Base-by-base conservation (phyloP, 495 filamentous ascomycete genomes). In the Bacidia rubella region DNA sequence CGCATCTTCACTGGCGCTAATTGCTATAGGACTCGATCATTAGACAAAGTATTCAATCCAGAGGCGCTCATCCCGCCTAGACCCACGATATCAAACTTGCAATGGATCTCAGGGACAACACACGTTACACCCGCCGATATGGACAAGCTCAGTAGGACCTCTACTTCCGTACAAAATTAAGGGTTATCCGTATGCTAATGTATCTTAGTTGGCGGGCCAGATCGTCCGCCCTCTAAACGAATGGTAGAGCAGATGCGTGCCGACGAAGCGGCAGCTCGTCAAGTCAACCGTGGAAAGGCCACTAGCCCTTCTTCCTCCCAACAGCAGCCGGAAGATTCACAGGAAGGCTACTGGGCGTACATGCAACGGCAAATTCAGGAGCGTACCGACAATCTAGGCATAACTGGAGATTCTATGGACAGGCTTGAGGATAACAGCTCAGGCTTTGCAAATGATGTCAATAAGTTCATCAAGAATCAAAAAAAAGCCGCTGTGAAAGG, bases 71-170 rank as follows among this genome's bases (percentile, higher is more conserved):
- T 83, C 15, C 92, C 90, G 2, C 74, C 85, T 12, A 77, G 92
- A 26, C 93, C 92, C n/a, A 95, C 90, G 1, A 98, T 98, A 44
- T 90, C 86, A 9, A 95, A 92, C 57, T 62, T 98, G 20, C 87
- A 95, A 65, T 98, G 92, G 92, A 87, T 98, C 38, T 81, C 89
- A 0, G 93, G 92, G 1, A 96, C 93, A 11, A 90, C 95, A 65
- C 86, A 94, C 55, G 73, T 98, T 29, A 85, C 85, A 17, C 82
- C 87, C 12, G 71, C 82, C n/a, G 93, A 98, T 63, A 79, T 98
- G 69, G 92, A 97, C 57, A 64, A 93, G 7, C 66, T 97, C 32
- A 92, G 29, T 35, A 35, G 5, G 29, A 35, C 15, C 29, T n/a
- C n/a, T n/a, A n/a, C n/a, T n/a, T n/a, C n/a, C n/a, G n/a, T n/a